These are phyloP conservation scores for Heliamphora pulchella DNA, from an alignment of 179 eudicot genomes.

Conservation along the genomic window DNA sequence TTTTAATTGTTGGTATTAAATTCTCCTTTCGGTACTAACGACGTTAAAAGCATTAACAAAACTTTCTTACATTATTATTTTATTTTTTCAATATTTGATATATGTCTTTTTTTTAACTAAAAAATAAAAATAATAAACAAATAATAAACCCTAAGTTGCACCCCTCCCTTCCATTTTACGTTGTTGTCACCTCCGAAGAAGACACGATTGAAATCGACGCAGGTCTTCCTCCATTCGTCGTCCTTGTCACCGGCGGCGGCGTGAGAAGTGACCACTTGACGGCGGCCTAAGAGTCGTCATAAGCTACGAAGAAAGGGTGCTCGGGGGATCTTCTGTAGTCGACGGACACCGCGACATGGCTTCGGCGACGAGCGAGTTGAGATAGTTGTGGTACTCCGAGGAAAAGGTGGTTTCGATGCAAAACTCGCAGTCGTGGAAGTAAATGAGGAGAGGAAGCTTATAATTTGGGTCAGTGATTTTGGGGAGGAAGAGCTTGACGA, in stretches of 20 bases:
- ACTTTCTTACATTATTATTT: too few relatives aligned
- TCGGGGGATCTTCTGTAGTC: slow-evolving; percentile 37
- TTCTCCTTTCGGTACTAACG: too few relatives aligned
- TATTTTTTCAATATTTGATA: too few relatives aligned
- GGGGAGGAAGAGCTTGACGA: slow-evolving; percentile 46
- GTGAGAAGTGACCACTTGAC: slow-evolving; percentile 27
- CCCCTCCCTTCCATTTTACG: too few relatives aligned
- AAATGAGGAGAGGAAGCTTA: slow-evolving; percentile 50
- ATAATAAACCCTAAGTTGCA: too few relatives aligned
- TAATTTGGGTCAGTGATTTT: slow-evolving; percentile 11
- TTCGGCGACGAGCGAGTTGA: slow-evolving; percentile 18
- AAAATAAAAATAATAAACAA: too few relatives aligned
- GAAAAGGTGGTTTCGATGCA: slow-evolving; percentile 43
- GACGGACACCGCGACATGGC: slow-evolving; percentile 23
- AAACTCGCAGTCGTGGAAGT: slow-evolving; percentile 78
- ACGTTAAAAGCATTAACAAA: too few relatives aligned
- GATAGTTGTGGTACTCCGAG: slow-evolving; percentile 41
- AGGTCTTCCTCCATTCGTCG: slow-evolving; percentile 30
- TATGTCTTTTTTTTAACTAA: too few relatives aligned
- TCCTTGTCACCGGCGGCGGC: background rate
- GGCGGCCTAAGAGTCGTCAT: slow-evolving; percentile 26
- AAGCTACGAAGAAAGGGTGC: slow-evolving; percentile 34
- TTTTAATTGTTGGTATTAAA: too few relatives aligned
- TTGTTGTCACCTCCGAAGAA: slow-evolving; percentile 32
- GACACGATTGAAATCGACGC: slow-evolving; percentile 26